Percentiles rank a stretch among this genome's conserved stretches.
Conservation (phyloP, 495 filamentous ascomycete genomes). For the Thermothielavioides terrestris region DNA sequence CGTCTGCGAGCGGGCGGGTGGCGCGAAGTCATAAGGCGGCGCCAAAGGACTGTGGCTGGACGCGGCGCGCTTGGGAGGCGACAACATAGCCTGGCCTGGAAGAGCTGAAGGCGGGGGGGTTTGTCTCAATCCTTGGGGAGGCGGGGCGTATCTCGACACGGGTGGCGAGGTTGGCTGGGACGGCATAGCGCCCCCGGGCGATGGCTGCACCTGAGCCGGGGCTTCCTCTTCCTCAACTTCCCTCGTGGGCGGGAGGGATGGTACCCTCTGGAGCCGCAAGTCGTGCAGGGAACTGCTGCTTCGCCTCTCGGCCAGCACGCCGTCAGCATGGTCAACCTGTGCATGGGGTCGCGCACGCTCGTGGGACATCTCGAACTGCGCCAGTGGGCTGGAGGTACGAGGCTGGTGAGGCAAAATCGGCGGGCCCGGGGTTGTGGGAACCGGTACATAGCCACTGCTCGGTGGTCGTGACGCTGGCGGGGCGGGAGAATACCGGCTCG, state of each 20-base stretch:
- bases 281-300: constrained; percentile 42
- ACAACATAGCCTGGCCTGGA: constrained; percentile 30
- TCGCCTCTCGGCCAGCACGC: constrained; percentile 31
- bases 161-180: constrained; percentile 20
- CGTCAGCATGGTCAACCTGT: constrained; percentile 22
- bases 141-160: constrained; percentile 25
- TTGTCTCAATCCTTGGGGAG: constrained; percentile 18
- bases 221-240: constrained; percentile 46
- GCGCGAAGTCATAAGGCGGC: constrained; percentile 35
- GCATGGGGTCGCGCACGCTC: constrained; percentile 30
- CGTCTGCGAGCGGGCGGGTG: constrained; percentile 71
- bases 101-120: constrained; percentile 40
- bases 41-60: constrained; percentile 37
- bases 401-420: constrained; percentile 64
- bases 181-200: constrained; percentile 5
- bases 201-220: constrained; percentile 18
- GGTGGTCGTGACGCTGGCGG: constrained; percentile 33
- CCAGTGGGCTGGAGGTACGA: constrained; percentile 77
- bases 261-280: constrained; percentile 33
- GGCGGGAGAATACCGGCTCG: constrained; percentile 47
- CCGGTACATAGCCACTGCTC: constrained; percentile 33
- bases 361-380: constrained; percentile 49
- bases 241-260: constrained; percentile 43
- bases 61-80: constrained; percentile 46
- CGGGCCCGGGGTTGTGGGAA: constrained; percentile 29